Evolutionary conservation across 2,329 filamentous ascomycete species (phyloP), one percentile per base, ranked within the genome.

Genomic region (Sordariomycetes sp.): DNA sequence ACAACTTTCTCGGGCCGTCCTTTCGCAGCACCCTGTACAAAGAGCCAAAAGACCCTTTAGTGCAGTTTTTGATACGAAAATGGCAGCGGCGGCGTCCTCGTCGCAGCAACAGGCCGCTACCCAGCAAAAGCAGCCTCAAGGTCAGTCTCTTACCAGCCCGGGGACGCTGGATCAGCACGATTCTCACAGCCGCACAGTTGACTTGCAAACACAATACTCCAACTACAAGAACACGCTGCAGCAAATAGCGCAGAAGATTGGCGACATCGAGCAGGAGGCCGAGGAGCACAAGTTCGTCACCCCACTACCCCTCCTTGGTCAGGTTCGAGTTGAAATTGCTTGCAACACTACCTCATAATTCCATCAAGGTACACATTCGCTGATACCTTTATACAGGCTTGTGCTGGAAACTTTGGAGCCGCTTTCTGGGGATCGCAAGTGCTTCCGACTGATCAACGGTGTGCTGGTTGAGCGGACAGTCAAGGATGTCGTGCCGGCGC

Each of bases 381-480:
- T 43, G 38, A 19, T 18, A 6, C 33, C 9, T 19, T 37, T 42
- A 35, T 5, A 16, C 46, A 96, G 92, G 61, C 83, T 96, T 45
- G 92, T 98, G 21, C 75, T 96, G 33, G 90, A 96, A 54, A 96
- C 90, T 4, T 66, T 98, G 42, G 74, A 82, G 39, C 88, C 88
- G 30, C 73, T 96, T 17, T 71, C 85, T 1, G 73, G 70, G 43
- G 83, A 94, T 45, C 84, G 92, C 50, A 98, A 95, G 66, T 96
- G 90, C 64, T 98, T 96, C 64, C 88, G 92, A 48, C 86, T 98
- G 75, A 93, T 98, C 58, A 96, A 98, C 58, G 92, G 92, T 30
- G 88, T 96, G 17, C 67, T 98, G 38, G 86, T 94, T 35, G 92
- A 98, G 66, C 75, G 88, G 47, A 96, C 90, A 12, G 86, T 98